Conservation (phyloP, 345 rosid species). For the Dovyalis caffra region DNA sequence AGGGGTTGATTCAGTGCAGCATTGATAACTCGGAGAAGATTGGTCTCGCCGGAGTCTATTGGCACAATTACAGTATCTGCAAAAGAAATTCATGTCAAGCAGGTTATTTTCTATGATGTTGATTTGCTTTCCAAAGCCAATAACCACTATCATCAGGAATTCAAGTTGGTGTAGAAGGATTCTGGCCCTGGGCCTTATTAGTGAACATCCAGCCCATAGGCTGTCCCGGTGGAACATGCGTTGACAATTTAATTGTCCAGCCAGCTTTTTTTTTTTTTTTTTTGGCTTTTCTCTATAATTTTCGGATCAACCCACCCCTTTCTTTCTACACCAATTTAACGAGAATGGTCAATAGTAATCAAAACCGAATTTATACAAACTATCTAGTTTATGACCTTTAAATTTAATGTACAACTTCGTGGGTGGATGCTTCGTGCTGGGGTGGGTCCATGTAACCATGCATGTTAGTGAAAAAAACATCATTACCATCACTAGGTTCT, state of each 20-base stretch:
- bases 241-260: neutral
- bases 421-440: neutral
- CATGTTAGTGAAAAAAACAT: neutral
- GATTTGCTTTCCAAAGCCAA: neutral
- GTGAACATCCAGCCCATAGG: neutral
- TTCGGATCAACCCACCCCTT: neutral
- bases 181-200: neutral
- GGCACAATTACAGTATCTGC: constrained; percentile 29
- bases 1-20: constrained; percentile 26
- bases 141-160: neutral
- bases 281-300: neutral
- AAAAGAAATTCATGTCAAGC: neutral
- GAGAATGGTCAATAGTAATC: neutral
- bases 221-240: neutral
- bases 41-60: constrained; percentile 27
- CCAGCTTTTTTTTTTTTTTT: neutral
- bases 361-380: neutral
- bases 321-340: neutral
- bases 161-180: neutral
- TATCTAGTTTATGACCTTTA: neutral
- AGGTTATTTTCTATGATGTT: neutral
- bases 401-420: too few relatives aligned
- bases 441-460: neutral
- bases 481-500: neutral
- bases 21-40: constrained; percentile 30